Conservation (phyloP, 176 grass and related monocot genomes). For the Triticum aestivum region IWGSC_CS_RefSeq_v2.1 NC_057811.1:169305299-169305798, state of each 20-base stretch:
- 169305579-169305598: neutral
- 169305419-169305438: neutral
- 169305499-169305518: neutral
- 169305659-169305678: conserved; percentile 66
- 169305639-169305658: conserved; percentile 42
- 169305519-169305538: neutral
- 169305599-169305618: conserved; percentile 13
- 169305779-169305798: neutral
- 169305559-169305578: neutral
- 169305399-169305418: neutral
- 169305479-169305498: neutral
- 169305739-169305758: conserved; percentile 10
- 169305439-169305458: neutral
- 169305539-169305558: neutral
- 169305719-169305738: neutral
- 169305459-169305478: neutral
- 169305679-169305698: conserved; percentile 66
- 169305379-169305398: neutral
- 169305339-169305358: neutral
- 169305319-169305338: neutral
- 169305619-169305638: neutral
- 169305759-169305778: neutral
- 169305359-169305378: neutral
- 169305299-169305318: neutral
- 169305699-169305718: conserved; percentile 61